These are phyloP conservation scores for Musa schizocarpa DNA, from an alignment of 176 grass and related monocot genomes.

Conservation along the genomic window DNA sequence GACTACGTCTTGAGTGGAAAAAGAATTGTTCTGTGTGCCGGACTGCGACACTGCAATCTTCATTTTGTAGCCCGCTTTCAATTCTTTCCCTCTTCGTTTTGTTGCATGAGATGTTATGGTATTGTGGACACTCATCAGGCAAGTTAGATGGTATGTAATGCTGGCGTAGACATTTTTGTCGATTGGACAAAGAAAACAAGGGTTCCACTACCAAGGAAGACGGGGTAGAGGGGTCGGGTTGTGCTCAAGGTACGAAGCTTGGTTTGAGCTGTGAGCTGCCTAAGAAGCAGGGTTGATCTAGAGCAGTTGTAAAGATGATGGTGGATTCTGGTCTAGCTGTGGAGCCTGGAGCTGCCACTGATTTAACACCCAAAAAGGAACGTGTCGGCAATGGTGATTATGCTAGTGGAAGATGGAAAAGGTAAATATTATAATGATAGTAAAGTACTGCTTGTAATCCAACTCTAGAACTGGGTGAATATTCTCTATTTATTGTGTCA, in stretches of 20 bases:
- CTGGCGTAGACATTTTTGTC: constrained; percentile 15
- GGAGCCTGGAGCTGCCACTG: constrained; percentile 18
- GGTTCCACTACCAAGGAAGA: constrained; percentile 16
- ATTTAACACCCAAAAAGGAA: constrained; percentile 15
- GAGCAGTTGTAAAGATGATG: constrained; percentile 38
- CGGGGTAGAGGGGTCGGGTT: constrained; percentile 12
- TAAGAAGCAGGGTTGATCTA: constrained; percentile 43
- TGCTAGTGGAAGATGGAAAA: constrained; percentile 80
- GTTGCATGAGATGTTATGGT: not conserved
- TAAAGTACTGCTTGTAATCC: not conserved
- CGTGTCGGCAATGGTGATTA: constrained; percentile 59
- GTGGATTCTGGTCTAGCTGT: constrained; percentile 26
- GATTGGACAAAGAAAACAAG: not conserved
- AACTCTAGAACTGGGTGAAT: not conserved
- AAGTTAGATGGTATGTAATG: constrained; percentile 42
- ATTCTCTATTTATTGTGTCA: constrained; percentile 4
- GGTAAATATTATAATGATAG: constrained; percentile 27
- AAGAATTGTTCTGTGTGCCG: not conserved
- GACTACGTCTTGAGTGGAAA: too few relatives aligned
- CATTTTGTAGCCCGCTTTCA: not conserved
- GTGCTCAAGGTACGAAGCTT: constrained; percentile 31
- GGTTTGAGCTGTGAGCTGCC: constrained; percentile 37
- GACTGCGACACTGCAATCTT: not conserved
- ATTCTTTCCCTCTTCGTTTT: not conserved
- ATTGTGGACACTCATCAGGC: constrained; percentile 13